phyloP scores from a whole-genome alignment of 2,329 filamentous ascomycete species.

The Apiospora kogelbergensis region DNA sequence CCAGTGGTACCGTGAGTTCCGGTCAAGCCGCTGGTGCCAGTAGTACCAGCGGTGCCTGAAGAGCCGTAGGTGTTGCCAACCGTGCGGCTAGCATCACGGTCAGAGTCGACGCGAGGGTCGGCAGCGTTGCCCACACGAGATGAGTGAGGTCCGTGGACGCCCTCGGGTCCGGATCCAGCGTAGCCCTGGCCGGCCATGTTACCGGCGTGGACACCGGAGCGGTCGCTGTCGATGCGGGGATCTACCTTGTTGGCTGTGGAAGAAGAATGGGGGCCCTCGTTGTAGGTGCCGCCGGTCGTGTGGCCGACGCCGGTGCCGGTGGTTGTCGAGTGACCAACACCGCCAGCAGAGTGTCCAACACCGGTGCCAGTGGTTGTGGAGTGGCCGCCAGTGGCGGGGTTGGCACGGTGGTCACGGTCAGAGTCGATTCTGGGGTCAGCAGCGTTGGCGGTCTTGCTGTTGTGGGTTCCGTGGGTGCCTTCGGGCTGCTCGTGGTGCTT shows the following conservation, averaged over 20 bases:
- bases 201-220: conserved; percentile 29
- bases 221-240: conserved; percentile 29
- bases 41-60: neutral
- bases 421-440: conserved; percentile 35
- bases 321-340: conserved; percentile 11
- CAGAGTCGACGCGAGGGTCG: conserved; percentile 56
- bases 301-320: neutral
- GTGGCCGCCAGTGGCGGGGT: conserved; percentile 22
- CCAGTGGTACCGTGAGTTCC: conserved; percentile 31
- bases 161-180: conserved; percentile 23
- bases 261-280: conserved; percentile 40
- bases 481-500: conserved; percentile 32
- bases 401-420: conserved; percentile 32
- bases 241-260: conserved; percentile 52
- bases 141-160: conserved; percentile 40
- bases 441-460: conserved; percentile 24
- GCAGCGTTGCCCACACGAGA: conserved; percentile 48
- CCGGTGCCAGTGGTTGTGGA: conserved; percentile 10
- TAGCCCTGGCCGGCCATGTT: conserved; percentile 26
- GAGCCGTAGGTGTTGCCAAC: conserved; percentile 28
- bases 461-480: conserved; percentile 30
- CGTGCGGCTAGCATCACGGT: conserved; percentile 36
- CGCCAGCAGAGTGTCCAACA: conserved; percentile 13
- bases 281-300: neutral
- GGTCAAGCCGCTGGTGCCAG: conserved; percentile 12